Percentiles rank a stretch among this genome's conserved stretches.
Conservation (phyloP, 208 protist genomes). For the Acanthamoeba castellanii region DNA sequence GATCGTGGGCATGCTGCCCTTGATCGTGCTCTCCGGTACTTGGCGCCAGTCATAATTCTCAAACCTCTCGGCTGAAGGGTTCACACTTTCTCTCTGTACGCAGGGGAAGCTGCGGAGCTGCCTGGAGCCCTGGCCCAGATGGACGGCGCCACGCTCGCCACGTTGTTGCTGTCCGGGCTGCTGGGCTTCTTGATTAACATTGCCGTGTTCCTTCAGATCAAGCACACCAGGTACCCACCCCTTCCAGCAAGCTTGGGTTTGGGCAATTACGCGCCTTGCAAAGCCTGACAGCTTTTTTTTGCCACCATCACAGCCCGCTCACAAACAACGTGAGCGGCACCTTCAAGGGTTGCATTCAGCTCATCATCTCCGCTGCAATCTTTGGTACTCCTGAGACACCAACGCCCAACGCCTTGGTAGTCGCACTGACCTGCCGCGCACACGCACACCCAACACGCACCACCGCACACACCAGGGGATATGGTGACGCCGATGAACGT, state of each 20-base stretch:
- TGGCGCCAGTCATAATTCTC: neutral
- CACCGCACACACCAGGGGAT: neutral
- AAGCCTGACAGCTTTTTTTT: neutral
- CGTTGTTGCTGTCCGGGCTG: conserved; percentile 71
- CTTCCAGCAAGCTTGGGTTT: neutral
- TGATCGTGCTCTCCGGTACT: conserved; percentile 19
- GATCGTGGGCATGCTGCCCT: neutral
- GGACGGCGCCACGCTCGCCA: neutral
- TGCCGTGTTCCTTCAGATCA: conserved; percentile 80
- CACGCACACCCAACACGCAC: neutral
- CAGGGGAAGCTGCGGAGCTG: neutral
- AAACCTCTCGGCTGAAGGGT: too few relatives aligned
- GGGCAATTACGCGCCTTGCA: neutral
- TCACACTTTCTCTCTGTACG: neutral
- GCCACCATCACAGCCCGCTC: neutral
- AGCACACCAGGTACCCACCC: conserved; percentile 62
- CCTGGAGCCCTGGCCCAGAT: neutral
- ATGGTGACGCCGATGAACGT: conserved; percentile 64
- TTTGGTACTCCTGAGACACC: neutral
- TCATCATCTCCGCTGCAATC: neutral
- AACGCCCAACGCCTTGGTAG: neutral
- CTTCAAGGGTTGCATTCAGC: conserved; percentile 50
- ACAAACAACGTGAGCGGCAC: conserved; percentile 61
- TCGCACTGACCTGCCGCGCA: neutral
- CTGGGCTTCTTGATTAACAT: conserved; percentile 84